A percentile compares a stretch with the other conserved stretches of the same genome.
Conservation (phyloP, 352 stramenopile genomes). For the Pythium apleroticum region DNA sequence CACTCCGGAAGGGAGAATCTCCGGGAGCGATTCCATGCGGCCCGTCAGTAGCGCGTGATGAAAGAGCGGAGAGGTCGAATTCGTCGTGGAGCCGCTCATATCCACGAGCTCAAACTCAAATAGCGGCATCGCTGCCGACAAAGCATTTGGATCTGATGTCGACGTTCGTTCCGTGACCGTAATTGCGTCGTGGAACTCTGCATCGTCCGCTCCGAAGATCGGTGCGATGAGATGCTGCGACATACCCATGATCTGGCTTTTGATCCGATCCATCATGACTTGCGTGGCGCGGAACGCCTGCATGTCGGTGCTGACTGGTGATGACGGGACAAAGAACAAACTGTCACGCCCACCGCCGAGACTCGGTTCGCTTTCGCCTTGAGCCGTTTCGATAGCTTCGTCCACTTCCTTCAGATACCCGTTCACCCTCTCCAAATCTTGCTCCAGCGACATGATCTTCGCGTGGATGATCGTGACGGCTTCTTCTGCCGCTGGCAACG, state of each 20-base stretch:
- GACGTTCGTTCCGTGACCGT: slow-evolving; percentile 37
- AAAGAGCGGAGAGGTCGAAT: slow-evolving; percentile 61
- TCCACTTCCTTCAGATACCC: slow-evolving; percentile 74
- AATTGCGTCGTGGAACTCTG: slow-evolving; percentile 82
- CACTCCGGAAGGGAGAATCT: slow-evolving; percentile 57
- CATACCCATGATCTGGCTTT: slow-evolving; percentile 62
- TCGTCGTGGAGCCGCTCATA: slow-evolving; percentile 66
- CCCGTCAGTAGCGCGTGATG: slow-evolving; percentile 80
- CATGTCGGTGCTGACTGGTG: slow-evolving; percentile 12
- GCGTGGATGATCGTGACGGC: slow-evolving; percentile 80
- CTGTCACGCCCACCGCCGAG: slow-evolving; percentile 51
- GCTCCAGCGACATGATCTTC: slow-evolving; percentile 77
- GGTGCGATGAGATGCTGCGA: slow-evolving; percentile 75
- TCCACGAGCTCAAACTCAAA: slow-evolving; percentile 88
- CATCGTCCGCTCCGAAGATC: slow-evolving; percentile 78
- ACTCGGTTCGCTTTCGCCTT: slow-evolving; percentile 53
- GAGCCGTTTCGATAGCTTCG: slow-evolving; percentile 63
- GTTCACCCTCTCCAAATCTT: slow-evolving; percentile 66
- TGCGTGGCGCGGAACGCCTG: slow-evolving; percentile 21
- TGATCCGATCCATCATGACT: slow-evolving; percentile 58
- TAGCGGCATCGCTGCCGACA: slow-evolving; percentile 52
- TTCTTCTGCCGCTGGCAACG: slow-evolving; percentile 70
- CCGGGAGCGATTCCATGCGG: slow-evolving; percentile 69
- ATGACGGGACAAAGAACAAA: slow-evolving; percentile 44
- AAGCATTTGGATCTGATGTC: slow-evolving; percentile 50